These are phyloP conservation scores for Hyaloscypha hepaticicola DNA, from an alignment of 495 filamentous ascomycete species.

Conservation along the genomic window DNA sequence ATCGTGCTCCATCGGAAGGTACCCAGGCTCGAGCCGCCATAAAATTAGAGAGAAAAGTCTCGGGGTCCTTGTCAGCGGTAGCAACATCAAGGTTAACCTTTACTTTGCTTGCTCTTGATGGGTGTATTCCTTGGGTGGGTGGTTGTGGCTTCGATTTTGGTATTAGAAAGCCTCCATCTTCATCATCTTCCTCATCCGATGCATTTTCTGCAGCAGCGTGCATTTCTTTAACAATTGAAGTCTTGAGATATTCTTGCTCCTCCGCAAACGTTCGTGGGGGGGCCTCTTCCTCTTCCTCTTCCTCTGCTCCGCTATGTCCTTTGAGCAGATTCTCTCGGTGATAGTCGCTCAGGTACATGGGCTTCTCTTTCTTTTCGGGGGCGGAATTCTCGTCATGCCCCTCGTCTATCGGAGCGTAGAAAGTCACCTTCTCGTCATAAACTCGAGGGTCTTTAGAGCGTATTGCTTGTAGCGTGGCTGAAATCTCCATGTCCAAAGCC, in stretches of 20 bases:
- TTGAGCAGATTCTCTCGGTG: constrained; percentile 81
- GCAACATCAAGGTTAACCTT: constrained; percentile 61
- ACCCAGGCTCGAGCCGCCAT: constrained; percentile 88
- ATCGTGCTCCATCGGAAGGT: constrained; percentile 53
- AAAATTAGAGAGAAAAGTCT: constrained; percentile 86
- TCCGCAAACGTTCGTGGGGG: constrained; percentile 71
- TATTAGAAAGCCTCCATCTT: constrained; percentile 72
- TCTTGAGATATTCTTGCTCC: constrained; percentile 81
- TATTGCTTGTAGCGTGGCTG: constrained; percentile 80
- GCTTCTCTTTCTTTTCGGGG: constrained; percentile 64
- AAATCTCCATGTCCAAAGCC: constrained; percentile 81
- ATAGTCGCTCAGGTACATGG: constrained; percentile 86
- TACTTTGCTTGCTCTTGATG: constrained; percentile 39
- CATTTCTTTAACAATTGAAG: constrained; percentile 74
- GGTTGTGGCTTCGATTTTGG: constrained; percentile 39
- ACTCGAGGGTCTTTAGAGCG: constrained; percentile 84
- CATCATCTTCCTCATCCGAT: constrained; percentile 55
- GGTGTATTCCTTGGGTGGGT: constrained; percentile 41
- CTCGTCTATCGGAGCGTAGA: constrained; percentile 67
- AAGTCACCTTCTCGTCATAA: constrained; percentile 75
- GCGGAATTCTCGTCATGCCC: constrained; percentile 36
- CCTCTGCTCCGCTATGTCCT: constrained; percentile 54
- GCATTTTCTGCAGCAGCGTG: constrained; percentile 56
- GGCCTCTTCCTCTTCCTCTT: constrained; percentile 52
- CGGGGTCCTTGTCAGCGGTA: constrained; percentile 87